These are phyloP conservation scores for Gracilaria gracilis DNA, from an alignment of 23 red algal species.

Conservation along the genomic window DNA sequence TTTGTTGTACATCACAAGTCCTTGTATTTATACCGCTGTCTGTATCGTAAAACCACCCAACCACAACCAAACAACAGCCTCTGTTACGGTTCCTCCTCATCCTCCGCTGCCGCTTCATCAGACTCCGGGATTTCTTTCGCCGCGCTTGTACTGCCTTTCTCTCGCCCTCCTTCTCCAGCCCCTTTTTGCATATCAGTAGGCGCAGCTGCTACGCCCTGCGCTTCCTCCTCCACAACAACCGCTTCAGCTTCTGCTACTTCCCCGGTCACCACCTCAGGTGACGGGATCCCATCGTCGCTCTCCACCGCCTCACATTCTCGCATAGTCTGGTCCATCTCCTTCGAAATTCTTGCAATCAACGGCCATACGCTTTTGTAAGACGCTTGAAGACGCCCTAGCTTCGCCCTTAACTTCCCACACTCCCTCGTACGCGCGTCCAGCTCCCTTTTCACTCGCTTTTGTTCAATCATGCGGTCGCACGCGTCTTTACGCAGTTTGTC, in stretches of 20 bases:
- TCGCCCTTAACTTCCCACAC: neutral
- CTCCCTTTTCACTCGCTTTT: neutral
- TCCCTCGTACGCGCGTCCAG: neutral
- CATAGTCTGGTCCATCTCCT: neutral
- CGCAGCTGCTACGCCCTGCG: no score
- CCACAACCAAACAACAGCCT: neutral
- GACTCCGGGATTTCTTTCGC: neutral
- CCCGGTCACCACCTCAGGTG: no score
- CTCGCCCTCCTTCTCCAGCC: no score
- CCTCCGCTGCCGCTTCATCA: constrained; percentile 2
- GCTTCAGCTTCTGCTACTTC: no score
- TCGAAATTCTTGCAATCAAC: neutral
- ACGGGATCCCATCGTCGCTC: neutral
- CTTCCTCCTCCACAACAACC: no score
- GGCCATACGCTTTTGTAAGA: neutral
- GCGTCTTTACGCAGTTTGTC: neutral
- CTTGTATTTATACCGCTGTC: no score
- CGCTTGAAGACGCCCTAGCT: neutral
- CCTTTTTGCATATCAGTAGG: no score
- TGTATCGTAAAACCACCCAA: neutral
- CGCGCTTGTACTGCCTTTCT: neutral
- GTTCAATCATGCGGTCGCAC: neutral
- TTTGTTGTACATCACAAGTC: neutral
- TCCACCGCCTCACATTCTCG: neutral
- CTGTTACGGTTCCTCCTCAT: constrained; percentile 6